A percentile compares a stretch with the other conserved stretches of the same genome.
phyloP scores from a whole-genome alignment of 2,329 filamentous ascomycete species.

The Fusarium sp. region DNA sequence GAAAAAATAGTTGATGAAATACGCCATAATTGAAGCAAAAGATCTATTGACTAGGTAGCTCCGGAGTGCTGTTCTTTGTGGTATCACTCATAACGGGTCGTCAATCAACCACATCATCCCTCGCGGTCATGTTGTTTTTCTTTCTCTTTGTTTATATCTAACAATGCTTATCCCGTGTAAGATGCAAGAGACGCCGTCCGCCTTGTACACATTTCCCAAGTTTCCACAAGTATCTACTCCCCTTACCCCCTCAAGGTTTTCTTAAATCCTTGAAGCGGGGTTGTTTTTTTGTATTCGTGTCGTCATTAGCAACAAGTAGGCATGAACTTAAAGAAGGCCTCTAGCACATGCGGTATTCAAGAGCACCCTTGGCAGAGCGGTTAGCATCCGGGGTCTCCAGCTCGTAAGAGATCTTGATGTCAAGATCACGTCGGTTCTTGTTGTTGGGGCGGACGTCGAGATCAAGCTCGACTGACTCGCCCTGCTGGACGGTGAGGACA shows the following conservation, averaged over 20 bases:
- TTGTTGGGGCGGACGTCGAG: constrained; percentile 89
- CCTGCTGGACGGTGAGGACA: constrained; percentile 89
- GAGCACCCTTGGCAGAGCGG: constrained; percentile 76
- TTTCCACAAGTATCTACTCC: constrained; percentile 38
- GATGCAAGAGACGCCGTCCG: constrained; percentile 48
- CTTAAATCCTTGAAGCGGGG: constrained; percentile 8
- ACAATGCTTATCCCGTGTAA: constrained; percentile 37
- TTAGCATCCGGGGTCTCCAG: constrained; percentile 81
- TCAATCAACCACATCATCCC: constrained; percentile 45
- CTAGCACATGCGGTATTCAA: constrained; percentile 85
- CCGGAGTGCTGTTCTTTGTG: constrained; percentile 48
- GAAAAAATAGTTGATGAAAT: not conserved
- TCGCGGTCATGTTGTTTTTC: constrained; percentile 32
- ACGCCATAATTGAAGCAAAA: constrained; percentile 41
- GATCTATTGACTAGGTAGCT: constrained; percentile 48
- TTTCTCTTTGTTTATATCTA: constrained; percentile 40
- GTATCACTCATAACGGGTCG: constrained; percentile 49
- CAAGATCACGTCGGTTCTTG: constrained; percentile 94
- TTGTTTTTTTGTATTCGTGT: constrained; percentile 38
- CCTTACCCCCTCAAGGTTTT: constrained; percentile 15
- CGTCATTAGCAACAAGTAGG: constrained; percentile 46
- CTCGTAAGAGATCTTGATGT: constrained; percentile 88
- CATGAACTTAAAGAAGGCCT: constrained; percentile 8
- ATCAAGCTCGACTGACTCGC: constrained; percentile 80
- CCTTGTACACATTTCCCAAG: constrained; percentile 43